Evolutionary conservation across 1,284 basidiomycete species (phyloP), one percentile per base, ranked within the genome.

Genomic region (Cryptococcus sp.): DNA sequence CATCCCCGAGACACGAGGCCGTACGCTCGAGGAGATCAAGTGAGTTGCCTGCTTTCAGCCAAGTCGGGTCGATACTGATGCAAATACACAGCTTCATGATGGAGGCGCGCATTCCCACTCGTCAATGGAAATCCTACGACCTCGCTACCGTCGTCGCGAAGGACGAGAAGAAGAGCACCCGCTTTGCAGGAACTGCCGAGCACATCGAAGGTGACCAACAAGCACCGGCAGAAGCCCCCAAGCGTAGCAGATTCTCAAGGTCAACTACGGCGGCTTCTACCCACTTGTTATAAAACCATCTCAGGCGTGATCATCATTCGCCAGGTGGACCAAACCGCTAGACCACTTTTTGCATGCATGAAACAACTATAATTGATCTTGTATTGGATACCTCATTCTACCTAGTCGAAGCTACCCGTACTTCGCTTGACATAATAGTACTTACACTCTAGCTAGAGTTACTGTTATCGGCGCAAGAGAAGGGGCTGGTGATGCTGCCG

Each of bases 1-100:
- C 71, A 78, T 81, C 40, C 80, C 72, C n/a, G 72, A 78, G 61
- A 76, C 73, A 1, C 55, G 64, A 19, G 75, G 75, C 13, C 58
- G 72, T 23, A 70, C 70, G 7, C 72, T 77, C n/a, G 75, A 78
- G 50, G 72, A 73, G 60, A 70, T 68, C 61, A 67, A 70, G 70
- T 71, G 38, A 57, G 67, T 64, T 30, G 3, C 10, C 13, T 42
- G 5, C 22, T 40, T 19, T 0, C 45, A 20, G 15, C 8, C 19
- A 40, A n/a, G 2, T 6, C 3, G 38, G 4, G 20, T 16, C 15
- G 49, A 41, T 15, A 42, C 30, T 39, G 19, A 46, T 22, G 22
- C 30, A 35, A 11, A 11, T 16, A n/a, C 27, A 16, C 39, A 65
- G 62, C 56, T 66, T 69, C 56, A 71, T 71, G 67, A 65, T 73